phyloP scores from a whole-genome alignment of 2,329 filamentous ascomycete species.

The Ophiostoma novo-ulmi region DNA sequence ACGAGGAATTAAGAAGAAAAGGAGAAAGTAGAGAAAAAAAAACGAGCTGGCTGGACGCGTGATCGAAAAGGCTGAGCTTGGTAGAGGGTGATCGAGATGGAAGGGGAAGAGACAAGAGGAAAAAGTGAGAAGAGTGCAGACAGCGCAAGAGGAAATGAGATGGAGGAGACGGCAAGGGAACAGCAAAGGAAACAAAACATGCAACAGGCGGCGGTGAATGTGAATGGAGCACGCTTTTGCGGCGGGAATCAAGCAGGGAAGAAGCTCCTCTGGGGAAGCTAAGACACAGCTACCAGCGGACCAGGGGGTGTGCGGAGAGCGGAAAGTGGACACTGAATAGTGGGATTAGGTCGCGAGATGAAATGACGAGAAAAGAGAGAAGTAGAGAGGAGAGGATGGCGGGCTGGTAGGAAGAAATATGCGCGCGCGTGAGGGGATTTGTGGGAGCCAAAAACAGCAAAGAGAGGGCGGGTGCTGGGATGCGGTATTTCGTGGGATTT shows the following conservation, averaged over 20 bases:
- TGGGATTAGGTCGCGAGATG: background rate
- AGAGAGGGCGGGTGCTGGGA: background rate
- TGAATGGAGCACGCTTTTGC: conserved; percentile 11
- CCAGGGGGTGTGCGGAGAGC: conserved; percentile 5
- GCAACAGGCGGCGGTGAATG: conserved; percentile 14
- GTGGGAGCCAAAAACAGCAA: background rate
- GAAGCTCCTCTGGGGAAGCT: conserved; percentile 11
- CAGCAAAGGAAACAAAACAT: background rate
- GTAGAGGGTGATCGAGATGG: conserved; percentile 1
- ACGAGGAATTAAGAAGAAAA: background rate
- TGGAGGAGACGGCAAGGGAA: background rate
- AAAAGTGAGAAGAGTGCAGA: background rate
- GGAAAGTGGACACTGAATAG: conserved; percentile 11
- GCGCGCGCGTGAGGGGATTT: conserved; percentile 15
- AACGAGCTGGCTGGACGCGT: background rate
- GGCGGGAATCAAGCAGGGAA: conserved; percentile 12
- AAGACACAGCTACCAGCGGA: conserved; percentile 13
- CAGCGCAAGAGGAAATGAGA: conserved; percentile 7
- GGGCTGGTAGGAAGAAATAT: background rate
- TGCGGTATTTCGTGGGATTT: conserved; percentile 6
- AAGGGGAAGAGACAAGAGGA: conserved; percentile 2
- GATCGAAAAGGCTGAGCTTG: conserved; percentile 5
- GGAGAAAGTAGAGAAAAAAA: background rate
- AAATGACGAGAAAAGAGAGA: background rate
- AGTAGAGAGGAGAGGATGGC: background rate